These are phyloP conservation scores for Biancaea sappan DNA, from an alignment of 306 rosid species.

Conservation along the genomic window DNA sequence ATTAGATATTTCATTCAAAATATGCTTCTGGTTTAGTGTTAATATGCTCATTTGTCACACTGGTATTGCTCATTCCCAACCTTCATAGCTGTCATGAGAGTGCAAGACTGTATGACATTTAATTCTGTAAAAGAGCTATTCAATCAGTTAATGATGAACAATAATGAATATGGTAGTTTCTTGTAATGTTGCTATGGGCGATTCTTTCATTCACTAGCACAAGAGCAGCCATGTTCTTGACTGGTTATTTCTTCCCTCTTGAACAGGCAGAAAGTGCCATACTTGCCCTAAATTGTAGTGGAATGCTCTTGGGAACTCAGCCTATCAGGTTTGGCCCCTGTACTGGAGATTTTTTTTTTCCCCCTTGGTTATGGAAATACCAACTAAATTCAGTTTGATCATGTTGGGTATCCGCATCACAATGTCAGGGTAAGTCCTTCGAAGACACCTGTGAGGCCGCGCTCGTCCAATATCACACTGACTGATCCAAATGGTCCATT, in stretches of 20 bases:
- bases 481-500: slow-evolving; percentile 23
- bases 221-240: slow-evolving; percentile 3
- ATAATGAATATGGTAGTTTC: not conserved
- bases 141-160: not conserved
- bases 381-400: not conserved
- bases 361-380: slow-evolving; percentile 10
- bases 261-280: slow-evolving; percentile 95
- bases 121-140: slow-evolving; percentile 2
- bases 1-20: not conserved
- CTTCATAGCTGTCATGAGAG: not conserved
- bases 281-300: slow-evolving; percentile 82
- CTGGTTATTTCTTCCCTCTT: slow-evolving; percentile 25
- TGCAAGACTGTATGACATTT: not conserved
- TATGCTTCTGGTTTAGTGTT: not conserved
- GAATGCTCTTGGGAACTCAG: slow-evolving; percentile 86
- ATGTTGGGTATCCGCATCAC: slow-evolving; percentile 22
- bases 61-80: too few relatives aligned
- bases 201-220: slow-evolving; percentile 26
- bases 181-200: not conserved
- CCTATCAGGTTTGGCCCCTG: slow-evolving; percentile 68
- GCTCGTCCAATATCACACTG: slow-evolving; percentile 54
- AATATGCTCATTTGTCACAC: not conserved
- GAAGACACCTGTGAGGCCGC: slow-evolving; percentile 93
- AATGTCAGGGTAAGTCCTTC: slow-evolving; percentile 95
- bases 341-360: not conserved